phyloP scores from a whole-genome alignment of 371 early-diverging fungal genomes.

The Mortierella sp. region DNA sequence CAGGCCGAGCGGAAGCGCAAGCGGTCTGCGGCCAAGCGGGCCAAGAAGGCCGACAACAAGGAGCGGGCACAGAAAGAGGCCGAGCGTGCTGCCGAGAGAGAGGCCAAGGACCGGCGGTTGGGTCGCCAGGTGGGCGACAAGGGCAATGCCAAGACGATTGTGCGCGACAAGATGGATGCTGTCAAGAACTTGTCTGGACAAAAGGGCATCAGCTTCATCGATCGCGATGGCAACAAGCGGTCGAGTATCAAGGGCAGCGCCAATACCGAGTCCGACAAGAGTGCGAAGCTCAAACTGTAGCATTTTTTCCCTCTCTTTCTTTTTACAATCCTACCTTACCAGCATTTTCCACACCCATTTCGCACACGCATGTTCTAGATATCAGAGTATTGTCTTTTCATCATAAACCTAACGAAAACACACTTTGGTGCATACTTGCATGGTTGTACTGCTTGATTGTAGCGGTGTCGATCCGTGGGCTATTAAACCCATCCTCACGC shows the following conservation, averaged over 20 bases:
- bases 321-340: conserved; percentile 5
- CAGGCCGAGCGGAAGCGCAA: conserved; percentile 79
- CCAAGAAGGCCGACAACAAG: conserved; percentile 66
- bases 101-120: conserved; percentile 61
- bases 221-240: conserved; percentile 70
- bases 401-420: conserved; percentile 9
- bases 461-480: background rate
- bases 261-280: conserved; percentile 33
- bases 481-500: too few species aligned
- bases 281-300: conserved; percentile 57
- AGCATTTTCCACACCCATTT: conserved; percentile 1
- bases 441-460: background rate
- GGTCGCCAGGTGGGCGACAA: conserved; percentile 67
- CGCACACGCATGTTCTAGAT: conserved; percentile 22
- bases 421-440: background rate
- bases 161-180: conserved; percentile 73
- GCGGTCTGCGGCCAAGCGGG: conserved; percentile 76
- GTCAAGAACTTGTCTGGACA: conserved; percentile 79
- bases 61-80: conserved; percentile 70
- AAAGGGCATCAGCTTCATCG: conserved; percentile 74
- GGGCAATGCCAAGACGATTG: conserved; percentile 57
- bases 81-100: conserved; percentile 63
- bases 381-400: conserved; percentile 6
- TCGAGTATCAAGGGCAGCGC: conserved; percentile 49
- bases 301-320: background rate